Conservation (phyloP, 495 filamentous ascomycete species). For the Lasiosphaeria hispida region DNA sequence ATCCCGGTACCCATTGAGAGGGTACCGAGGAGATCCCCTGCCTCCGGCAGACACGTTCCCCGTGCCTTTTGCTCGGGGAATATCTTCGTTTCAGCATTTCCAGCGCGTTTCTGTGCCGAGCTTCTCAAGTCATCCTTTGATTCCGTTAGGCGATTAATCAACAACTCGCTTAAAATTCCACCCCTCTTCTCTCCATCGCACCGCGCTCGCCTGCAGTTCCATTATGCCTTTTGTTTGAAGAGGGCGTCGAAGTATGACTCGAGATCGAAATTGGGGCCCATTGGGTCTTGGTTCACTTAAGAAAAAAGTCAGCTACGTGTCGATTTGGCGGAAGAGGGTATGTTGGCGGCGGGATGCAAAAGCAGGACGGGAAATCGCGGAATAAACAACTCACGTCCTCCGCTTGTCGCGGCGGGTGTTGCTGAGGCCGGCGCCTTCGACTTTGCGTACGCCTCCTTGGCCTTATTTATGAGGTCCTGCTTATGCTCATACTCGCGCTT, state of each 20-base stretch:
- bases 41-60: slow-evolving; percentile 1
- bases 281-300: slow-evolving; percentile 78
- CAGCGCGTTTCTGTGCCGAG: not conserved
- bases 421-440: slow-evolving; percentile 64
- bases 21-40: not conserved
- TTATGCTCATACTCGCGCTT: slow-evolving; percentile 84
- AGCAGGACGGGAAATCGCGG: not conserved
- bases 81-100: slow-evolving; percentile 3
- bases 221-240: slow-evolving; percentile 45
- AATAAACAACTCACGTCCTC: slow-evolving; percentile 49
- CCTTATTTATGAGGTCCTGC: slow-evolving; percentile 80
- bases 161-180: not conserved
- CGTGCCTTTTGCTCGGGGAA: not conserved
- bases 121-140: too few relatives aligned
- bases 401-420: slow-evolving; percentile 47
- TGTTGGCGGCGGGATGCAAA: too few relatives aligned
- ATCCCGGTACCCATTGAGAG: slow-evolving; percentile 1
- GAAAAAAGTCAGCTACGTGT: slow-evolving; percentile 18
- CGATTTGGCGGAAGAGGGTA: too few relatives aligned
- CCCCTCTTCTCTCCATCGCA: not conserved
- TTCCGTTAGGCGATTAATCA: too few relatives aligned
- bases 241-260: slow-evolving; percentile 76
- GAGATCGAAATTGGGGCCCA: slow-evolving; percentile 83
- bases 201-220: not conserved
- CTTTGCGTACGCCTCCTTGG: slow-evolving; percentile 85